phyloP scores from a whole-genome alignment of 768 basidiomycete species.

The Rhizopogon roseolus region DNA sequence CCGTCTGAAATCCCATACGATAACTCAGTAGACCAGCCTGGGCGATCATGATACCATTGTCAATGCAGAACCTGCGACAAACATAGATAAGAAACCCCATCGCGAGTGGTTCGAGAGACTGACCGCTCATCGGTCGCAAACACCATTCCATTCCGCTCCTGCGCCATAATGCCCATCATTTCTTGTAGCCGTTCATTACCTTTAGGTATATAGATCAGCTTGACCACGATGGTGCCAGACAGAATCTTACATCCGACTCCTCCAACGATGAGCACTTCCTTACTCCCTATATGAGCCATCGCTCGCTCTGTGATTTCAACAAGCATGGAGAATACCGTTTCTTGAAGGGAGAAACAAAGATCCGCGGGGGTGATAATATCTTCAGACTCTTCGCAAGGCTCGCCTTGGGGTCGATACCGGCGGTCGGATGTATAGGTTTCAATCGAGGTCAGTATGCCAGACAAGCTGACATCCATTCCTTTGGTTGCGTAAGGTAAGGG shows the following conservation, averaged over 20 bases:
- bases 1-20: slow-evolving; percentile 84
- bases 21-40: slow-evolving; percentile 92
- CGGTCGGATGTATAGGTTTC: slow-evolving; percentile 88
- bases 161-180: slow-evolving; percentile 99
- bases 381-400: slow-evolving; percentile 31
- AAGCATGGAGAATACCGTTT: slow-evolving; percentile 96
- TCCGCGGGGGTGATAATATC: slow-evolving; percentile 93
- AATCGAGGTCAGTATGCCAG: slow-evolving; percentile 85
- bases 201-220: slow-evolving; percentile 23
- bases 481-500: slow-evolving; percentile 93
- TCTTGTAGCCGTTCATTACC: slow-evolving; percentile 92
- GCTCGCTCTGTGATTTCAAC: slow-evolving; percentile 99
- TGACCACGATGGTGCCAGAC: not conserved
- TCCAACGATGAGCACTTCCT: slow-evolving; percentile 94
- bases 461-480: slow-evolving; percentile 96
- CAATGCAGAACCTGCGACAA: slow-evolving; percentile 88
- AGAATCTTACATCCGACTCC: slow-evolving; percentile 92
- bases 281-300: slow-evolving; percentile 97
- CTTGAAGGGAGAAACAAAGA: slow-evolving; percentile 94
- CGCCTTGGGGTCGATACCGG: slow-evolving; percentile 58
- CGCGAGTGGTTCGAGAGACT: slow-evolving; percentile 11
- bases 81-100: not conserved
- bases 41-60: slow-evolving; percentile 99
- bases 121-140: slow-evolving; percentile 97
- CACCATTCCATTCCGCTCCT: slow-evolving; percentile 81